Evolutionary conservation across 2,329 filamentous ascomycete species (phyloP), one percentile per base, ranked within the genome.

Genomic region (Ceratocystiopsis minuta): DNA sequence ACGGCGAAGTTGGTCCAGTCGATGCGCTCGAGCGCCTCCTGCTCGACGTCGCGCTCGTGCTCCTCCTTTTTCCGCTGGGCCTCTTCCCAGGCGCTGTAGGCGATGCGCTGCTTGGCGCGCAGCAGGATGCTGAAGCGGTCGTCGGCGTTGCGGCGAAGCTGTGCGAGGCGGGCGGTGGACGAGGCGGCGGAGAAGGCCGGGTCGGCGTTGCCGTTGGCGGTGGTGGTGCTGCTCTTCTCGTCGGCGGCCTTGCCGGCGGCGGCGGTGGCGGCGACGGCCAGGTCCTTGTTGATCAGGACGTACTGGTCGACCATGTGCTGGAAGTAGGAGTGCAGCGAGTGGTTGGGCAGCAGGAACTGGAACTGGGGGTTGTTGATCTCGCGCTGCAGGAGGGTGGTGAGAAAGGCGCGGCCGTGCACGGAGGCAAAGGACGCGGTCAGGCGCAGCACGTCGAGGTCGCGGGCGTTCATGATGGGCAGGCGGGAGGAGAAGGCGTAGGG

Each of bases 1-100:
- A 98, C 81, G 32, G 88, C 79, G 53, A 98, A 98, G 56, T 96
- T 88, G 55, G 93, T 84, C 90, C 90, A 98, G 59, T 98, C 90
- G 48, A 98, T 90, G 52, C 90, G 80, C 1, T 81, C 80, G 58
- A 90, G 77, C 42, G 75, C 67, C 17, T 69, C 63, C 53, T 78
- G 78, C 57, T 94, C 83, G 53, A 85, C 76, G 55, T 92, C 82
- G 35, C 80, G 80, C 38, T 80, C 80, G 48, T 87, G 77, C 54
- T 92, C 85, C 53, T 93, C 86, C 55, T 87, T 86, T 66, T 87
- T 83, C 57, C 87, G 88, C 62, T 95, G 83, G 42, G 77, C 66
- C 50, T 90, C 83, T 53, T 90, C 80, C 54, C 76, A 82, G 57
- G 84, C 86, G 49, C 80, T 70, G 68, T 87, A 96, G 51, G 92